Base-by-base conservation (phyloP, 2,329 filamentous ascomycete genomes). In the Cercospora janseana region DNA sequence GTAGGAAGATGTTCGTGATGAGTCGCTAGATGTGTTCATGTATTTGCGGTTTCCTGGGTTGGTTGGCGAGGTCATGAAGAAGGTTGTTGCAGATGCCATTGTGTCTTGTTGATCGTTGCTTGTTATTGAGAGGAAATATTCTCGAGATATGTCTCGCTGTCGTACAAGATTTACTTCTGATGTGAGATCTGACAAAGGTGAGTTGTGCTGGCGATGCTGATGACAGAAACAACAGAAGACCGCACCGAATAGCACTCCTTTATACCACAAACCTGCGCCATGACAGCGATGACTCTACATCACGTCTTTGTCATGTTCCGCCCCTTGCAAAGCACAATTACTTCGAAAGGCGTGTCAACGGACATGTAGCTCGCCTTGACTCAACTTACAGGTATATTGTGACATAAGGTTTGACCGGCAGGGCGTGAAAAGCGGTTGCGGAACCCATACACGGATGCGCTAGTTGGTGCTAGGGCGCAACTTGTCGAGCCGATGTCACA, bases 81-180 rank as follows among this genome's bases (percentile, higher is more conserved):
- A 46, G 28, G 18, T 31, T 46, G 43, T 46, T 46, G 43, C 29
- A 35, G 43, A 18, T 31, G 43, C 43, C 43, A 46, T 46, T 46
- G 29, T 37, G 43, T n/a, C n/a, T n/a, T 32, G 18, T 20, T 13
- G 12, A 13, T 26, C 15, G 20, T 28, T 35, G 29, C 13, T 9
- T 9, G 12, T 12, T 20, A 3, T 46, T 3, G 18, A 6, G n/a
- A 23, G n/a, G 37, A 4, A 23, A 21, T 18, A 21, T 13, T 23
- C 1, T 6, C 4, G 20, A 26, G 43, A 10, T 35, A 31, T 29
- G 9, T 16, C 18, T n/a, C 8, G 28, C 10, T 46, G 13, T 20
- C 6, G 15, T 13, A 24, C n/a, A 26, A 27, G 21, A 21, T 27
- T 32, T n/a, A 10, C n/a, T 31, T 6, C 27, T 9, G 6, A 21